These are phyloP conservation scores for Cantharellus cinnabarinus DNA, from an alignment of 768 basidiomycete genomes.

Conservation along the genomic window DNA sequence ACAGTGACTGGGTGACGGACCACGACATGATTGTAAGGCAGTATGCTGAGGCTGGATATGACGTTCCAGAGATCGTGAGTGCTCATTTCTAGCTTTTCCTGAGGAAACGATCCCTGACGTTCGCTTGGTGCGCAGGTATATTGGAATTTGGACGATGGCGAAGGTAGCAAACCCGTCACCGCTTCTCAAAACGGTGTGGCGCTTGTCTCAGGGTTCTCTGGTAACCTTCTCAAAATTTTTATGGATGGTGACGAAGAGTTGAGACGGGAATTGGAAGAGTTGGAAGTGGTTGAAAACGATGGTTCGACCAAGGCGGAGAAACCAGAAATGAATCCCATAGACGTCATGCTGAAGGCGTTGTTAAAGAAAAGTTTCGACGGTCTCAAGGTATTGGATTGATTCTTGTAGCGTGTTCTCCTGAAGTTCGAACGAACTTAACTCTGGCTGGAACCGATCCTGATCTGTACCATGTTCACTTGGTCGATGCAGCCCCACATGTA, in stretches of 20 bases:
- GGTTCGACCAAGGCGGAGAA: conserved; percentile 18
- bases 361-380: conserved; percentile 28
- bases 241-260: conserved; percentile 31
- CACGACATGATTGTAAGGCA: conserved; percentile 34
- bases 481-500: too few relatives aligned
- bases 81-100: background rate
- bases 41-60: conserved; percentile 43
- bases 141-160: conserved; percentile 31
- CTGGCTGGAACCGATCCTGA: too few relatives aligned
- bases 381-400: conserved; percentile 34
- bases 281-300: conserved; percentile 12
- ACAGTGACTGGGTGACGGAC: conserved; percentile 35
- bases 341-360: conserved; percentile 9
- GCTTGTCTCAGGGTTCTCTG: conserved; percentile 48
- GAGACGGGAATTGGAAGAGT: conserved; percentile 11
- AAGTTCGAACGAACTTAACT: too few relatives aligned
- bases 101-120: background rate
- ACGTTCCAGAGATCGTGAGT: conserved; percentile 43
- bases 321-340: conserved; percentile 1
- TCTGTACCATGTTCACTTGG: too few relatives aligned
- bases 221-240: conserved; percentile 50
- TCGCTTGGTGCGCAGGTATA: conserved; percentile 15
- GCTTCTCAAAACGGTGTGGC: conserved; percentile 40
- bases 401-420: too few relatives aligned
- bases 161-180: conserved; percentile 26